Conservation (phyloP, 1,284 basidiomycete species). For the Pascua guehoae region DNA sequence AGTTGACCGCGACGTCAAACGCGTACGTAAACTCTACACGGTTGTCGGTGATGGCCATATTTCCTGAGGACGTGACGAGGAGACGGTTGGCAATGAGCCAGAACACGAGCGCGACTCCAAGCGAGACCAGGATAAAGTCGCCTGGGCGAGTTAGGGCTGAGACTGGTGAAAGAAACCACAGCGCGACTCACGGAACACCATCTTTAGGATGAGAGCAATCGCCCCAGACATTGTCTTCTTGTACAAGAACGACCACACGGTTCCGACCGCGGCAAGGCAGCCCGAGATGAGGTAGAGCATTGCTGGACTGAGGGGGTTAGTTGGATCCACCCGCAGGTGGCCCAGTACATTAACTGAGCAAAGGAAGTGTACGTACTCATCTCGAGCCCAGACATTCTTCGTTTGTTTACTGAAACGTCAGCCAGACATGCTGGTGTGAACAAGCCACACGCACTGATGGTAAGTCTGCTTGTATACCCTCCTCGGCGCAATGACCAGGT, state of each 20-base stretch:
- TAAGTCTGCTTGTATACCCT: conserved; percentile 65
- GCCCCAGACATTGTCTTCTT: conserved; percentile 59
- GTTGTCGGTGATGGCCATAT: conserved; percentile 67
- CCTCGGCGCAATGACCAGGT: conserved; percentile 81
- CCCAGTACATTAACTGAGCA: not conserved
- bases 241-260: conserved; percentile 83
- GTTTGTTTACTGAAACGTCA: conserved; percentile 62
- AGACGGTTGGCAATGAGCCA: conserved; percentile 77
- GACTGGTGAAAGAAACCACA: not conserved
- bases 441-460: conserved; percentile 34
- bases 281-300: conserved; percentile 78
- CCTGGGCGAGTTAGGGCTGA: conserved; percentile 17
- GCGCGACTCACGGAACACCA: conserved; percentile 63
- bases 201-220: conserved; percentile 65
- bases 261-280: conserved; percentile 65
- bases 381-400: conserved; percentile 96
- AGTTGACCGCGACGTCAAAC: conserved; percentile 91
- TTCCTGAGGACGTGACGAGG: conserved; percentile 60
- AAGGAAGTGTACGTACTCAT: conserved; percentile 56
- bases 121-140: conserved; percentile 75
- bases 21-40: conserved; percentile 85
- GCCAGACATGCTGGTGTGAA: not conserved
- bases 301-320: conserved; percentile 57
- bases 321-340: not conserved
- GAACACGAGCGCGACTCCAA: conserved; percentile 68